Evolutionary conservation across 441 rosid genomes (phyloP).

Genomic region (Syzygium syzygioides): DNA sequence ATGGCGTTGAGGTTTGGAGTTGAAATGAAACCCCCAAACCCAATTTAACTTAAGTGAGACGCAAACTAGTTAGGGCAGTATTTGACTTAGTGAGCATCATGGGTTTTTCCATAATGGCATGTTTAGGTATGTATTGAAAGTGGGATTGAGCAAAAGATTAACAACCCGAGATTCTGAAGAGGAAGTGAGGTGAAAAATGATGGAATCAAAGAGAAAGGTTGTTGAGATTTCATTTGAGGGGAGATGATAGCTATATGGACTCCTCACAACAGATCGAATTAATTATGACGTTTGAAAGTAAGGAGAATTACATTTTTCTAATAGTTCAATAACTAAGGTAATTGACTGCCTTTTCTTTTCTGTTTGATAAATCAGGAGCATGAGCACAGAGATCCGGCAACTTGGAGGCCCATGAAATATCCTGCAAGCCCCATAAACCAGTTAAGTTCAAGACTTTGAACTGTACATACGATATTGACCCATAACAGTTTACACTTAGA

Average conservation of each 20-base stretch:
- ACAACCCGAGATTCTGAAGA: rapidly evolving
- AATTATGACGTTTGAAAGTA: neutral
- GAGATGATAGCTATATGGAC: neutral
- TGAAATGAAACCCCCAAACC: neutral
- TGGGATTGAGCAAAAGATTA: neutral
- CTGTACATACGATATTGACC: neutral
- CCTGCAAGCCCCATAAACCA: neutral
- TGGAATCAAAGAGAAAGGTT: neutral
- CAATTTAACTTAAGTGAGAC: neutral
- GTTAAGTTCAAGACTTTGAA: neutral
- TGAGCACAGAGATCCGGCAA: neutral
- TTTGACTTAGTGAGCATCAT: neutral
- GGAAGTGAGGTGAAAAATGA: neutral
- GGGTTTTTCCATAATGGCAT: neutral
- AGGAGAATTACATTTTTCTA: neutral
- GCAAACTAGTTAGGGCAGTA: neutral
- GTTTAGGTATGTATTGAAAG: neutral
- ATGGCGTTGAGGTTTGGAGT: neutral
- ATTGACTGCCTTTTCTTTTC: neutral
- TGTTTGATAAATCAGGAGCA: neutral
- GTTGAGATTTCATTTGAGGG: neutral
- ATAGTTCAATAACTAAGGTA: neutral
- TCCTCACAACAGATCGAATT: neutral
- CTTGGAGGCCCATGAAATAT: neutral
- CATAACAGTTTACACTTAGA: neutral